Evolutionary conservation across 371 early-diverging fungal species (phyloP).

Genomic region (Syncephalastrum contaminatum): DNA sequence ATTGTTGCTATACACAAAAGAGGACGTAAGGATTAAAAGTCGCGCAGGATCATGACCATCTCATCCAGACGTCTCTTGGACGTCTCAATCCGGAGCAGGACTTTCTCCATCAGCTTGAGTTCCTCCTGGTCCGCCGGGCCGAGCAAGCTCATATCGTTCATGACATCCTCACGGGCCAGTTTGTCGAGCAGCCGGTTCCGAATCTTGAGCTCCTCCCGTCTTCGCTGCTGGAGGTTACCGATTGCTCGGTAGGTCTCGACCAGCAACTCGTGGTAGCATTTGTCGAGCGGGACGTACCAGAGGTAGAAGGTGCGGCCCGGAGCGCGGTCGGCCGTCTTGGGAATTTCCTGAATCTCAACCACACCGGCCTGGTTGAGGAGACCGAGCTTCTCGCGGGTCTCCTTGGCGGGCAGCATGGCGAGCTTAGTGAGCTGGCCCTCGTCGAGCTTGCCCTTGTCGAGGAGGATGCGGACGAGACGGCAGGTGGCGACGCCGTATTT

Average conservation of each 20-base stretch:
- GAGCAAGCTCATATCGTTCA: constrained; percentile 57
- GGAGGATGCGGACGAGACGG: constrained; percentile 74
- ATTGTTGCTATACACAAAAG: no score
- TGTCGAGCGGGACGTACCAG: constrained; percentile 72
- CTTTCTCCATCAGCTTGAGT: constrained; percentile 47
- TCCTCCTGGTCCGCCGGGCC: constrained; percentile 59
- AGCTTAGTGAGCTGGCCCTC: constrained; percentile 80
- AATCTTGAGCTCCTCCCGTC: constrained; percentile 55
- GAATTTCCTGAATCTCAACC: constrained; percentile 87
- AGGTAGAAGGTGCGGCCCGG: constrained; percentile 84
- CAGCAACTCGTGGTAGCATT: constrained; percentile 60
- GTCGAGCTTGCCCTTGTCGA: constrained; percentile 79
- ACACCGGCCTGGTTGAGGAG: constrained; percentile 67
- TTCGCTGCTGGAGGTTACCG: constrained; percentile 69
- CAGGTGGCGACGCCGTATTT: constrained; percentile 73
- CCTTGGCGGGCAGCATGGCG: constrained; percentile 76
- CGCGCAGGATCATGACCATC: constrained; percentile 69
- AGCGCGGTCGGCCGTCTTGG: constrained; percentile 82
- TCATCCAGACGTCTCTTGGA: constrained; percentile 65
- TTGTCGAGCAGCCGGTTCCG: constrained; percentile 73
- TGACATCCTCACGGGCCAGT: constrained; percentile 73
- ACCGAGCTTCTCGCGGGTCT: constrained; percentile 70
- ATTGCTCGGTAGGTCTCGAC: constrained; percentile 65
- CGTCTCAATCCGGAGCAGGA: constrained; percentile 56
- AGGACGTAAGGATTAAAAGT: constrained; percentile 42